Evolutionary conservation across 208 protist species (phyloP).

Genomic region (Leishmania martiniquensis): DNA sequence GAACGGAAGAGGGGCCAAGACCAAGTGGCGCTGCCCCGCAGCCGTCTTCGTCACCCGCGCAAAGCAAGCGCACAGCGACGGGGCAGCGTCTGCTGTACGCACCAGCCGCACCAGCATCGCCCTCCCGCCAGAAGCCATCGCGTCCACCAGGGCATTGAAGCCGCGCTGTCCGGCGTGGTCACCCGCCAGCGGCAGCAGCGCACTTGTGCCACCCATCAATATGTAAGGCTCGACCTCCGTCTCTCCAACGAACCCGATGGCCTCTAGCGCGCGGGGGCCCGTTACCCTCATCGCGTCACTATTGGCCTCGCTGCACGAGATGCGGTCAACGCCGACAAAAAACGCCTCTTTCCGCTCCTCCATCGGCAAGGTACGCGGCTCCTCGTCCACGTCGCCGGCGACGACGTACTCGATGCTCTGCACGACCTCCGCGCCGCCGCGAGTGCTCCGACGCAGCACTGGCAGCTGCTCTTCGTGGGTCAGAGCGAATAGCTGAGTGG

Average conservation of each 20-base stretch:
- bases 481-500: constrained; percentile 78
- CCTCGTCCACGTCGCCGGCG: constrained; percentile 3
- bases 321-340: constrained; percentile 78
- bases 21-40: constrained; percentile 34
- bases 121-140: constrained; percentile 47
- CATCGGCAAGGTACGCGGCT: constrained; percentile 6
- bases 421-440: constrained; percentile 42
- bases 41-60: constrained; percentile 31
- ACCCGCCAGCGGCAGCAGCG: constrained; percentile 59
- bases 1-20: constrained; percentile 82
- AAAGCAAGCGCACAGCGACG: constrained; percentile 63
- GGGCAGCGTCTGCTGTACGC: constrained; percentile 44
- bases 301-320: constrained; percentile 84
- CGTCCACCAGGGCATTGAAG: constrained; percentile 74
- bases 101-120: constrained; percentile 86
- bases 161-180: constrained; percentile 68
- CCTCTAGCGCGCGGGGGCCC: constrained; percentile 55
- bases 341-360: constrained; percentile 60
- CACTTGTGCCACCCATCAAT: constrained; percentile 70
- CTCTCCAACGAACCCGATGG: constrained; percentile 77
- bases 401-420: constrained; percentile 30
- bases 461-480: constrained; percentile 58
- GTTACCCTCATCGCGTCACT: constrained; percentile 59
- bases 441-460: constrained; percentile 55
- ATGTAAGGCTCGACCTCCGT: constrained; percentile 67